Conservation (phyloP, 1,139 yeast genomes). For the Taphrina communis region DNA sequence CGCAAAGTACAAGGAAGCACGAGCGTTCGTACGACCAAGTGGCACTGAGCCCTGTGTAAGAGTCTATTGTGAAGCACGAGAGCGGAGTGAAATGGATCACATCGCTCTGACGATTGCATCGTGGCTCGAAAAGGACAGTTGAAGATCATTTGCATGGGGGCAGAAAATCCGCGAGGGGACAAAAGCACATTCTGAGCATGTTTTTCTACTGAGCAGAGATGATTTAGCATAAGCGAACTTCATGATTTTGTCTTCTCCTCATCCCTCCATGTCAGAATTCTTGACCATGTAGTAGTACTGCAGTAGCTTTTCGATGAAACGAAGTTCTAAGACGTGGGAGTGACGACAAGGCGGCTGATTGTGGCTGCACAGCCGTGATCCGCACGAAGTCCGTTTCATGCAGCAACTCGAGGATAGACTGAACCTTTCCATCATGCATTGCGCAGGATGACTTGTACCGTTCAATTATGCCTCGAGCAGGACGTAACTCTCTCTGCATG, state of each 20-base stretch:
- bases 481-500: neutral
- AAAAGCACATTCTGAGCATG: neutral
- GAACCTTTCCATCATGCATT: no score
- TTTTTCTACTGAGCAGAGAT: neutral
- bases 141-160: neutral
- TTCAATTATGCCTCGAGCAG: no score
- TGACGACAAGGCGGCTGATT: neutral
- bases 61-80: slow-evolving; percentile 87
- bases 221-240: slow-evolving; percentile 1
- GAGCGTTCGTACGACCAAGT: slow-evolving; percentile 94
- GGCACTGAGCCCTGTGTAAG: slow-evolving; percentile 96
- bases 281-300: neutral
- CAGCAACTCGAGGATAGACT: no score
- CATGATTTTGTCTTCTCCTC: neutral
- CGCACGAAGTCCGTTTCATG: no score
- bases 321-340: neutral
- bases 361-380: neutral
- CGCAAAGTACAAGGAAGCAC: slow-evolving; percentile 63
- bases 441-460: no score
- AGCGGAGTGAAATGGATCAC: slow-evolving; percentile 59
- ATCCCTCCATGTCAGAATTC: neutral
- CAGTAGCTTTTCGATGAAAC: neutral
- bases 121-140: slow-evolving; percentile 26
- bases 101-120: slow-evolving; percentile 60
- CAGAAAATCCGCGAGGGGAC: neutral